Evolutionary conservation across 78 protist genomes (phyloP).

Genomic region (Dictyostelium purpureum): DNA sequence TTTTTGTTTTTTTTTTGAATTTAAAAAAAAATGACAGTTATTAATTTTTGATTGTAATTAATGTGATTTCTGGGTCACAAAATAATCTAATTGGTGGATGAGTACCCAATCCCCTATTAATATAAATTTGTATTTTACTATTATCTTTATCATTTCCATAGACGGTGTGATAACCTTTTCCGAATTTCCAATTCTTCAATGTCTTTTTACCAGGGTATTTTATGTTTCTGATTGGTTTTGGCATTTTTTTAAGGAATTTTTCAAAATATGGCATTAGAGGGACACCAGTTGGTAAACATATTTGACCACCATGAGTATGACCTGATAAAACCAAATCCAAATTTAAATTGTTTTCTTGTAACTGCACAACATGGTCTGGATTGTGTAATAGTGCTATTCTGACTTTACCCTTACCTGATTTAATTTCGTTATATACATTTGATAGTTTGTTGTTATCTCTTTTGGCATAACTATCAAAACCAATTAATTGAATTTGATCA

Average conservation of each 20-base stretch:
- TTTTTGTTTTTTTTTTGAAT: neutral
- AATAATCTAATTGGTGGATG: constrained; percentile 66
- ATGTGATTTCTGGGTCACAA: constrained; percentile 68
- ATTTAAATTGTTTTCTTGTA: neutral
- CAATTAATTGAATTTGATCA: constrained; percentile 26
- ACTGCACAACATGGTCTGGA: constrained; percentile 35
- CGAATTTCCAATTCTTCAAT: constrained; percentile 43
- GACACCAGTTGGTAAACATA: constrained; percentile 52
- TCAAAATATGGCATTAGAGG: constrained; percentile 44
- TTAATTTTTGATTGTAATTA: neutral
- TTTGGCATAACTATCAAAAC: constrained; percentile 33
- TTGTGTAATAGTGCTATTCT: constrained; percentile 33
- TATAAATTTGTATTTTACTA: neutral
- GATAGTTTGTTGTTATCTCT: neutral
- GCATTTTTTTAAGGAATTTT: neutral
- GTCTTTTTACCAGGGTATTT: constrained; percentile 47
- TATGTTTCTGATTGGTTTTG: neutral
- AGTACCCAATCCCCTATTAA: constrained; percentile 52
- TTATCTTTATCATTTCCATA: neutral
- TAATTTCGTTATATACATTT: neutral
- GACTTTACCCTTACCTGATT: neutral
- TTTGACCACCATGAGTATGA: constrained; percentile 70
- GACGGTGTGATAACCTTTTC: neutral
- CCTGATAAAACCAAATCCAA: constrained; percentile 35
- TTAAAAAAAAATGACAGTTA: neutral